Conservation (phyloP, 306 rosid species). For the Sophora flavescens region DNA sequence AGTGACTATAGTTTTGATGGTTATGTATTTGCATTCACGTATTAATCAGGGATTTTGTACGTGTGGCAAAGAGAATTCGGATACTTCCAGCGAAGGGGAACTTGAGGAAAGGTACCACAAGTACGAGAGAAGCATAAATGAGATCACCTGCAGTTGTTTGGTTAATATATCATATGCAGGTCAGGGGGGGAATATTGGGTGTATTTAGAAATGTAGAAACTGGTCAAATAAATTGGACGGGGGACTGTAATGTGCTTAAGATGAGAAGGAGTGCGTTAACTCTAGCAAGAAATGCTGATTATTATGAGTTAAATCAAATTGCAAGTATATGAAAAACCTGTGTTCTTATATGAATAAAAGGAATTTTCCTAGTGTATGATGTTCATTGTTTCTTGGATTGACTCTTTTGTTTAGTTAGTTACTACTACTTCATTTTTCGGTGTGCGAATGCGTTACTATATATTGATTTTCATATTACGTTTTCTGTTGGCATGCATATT, state of each 20-base stretch:
- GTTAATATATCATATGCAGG: neutral
- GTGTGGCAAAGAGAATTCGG: constrained; percentile 88
- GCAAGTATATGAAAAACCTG: constrained; percentile 24
- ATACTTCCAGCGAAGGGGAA: constrained; percentile 72
- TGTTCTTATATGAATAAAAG: constrained; percentile 46
- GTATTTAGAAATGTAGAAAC: neutral
- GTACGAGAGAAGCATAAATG: constrained; percentile 44
- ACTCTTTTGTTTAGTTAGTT: neutral
- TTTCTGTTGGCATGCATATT: neutral
- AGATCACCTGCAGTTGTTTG: neutral
- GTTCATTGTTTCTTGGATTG: neutral
- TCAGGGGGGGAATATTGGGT: constrained; percentile 21
- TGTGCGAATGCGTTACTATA: neutral
- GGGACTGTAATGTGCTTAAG: neutral
- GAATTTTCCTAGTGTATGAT: neutral
- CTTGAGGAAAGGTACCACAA: constrained; percentile 61
- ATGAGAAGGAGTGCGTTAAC: neutral
- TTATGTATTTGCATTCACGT: constrained; percentile 9
- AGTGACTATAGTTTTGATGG: neutral
- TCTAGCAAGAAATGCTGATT: neutral
- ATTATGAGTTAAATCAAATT: constrained; percentile 15
- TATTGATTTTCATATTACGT: neutral
- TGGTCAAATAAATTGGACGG: constrained; percentile 2
- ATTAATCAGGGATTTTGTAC: constrained; percentile 78
- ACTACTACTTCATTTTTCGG: neutral